A percentile compares a stretch with the other conserved stretches of the same genome.
Evolutionary conservation across 1,284 basidiomycete species (phyloP).

Genomic region (Volvariella surrecta): DNA sequence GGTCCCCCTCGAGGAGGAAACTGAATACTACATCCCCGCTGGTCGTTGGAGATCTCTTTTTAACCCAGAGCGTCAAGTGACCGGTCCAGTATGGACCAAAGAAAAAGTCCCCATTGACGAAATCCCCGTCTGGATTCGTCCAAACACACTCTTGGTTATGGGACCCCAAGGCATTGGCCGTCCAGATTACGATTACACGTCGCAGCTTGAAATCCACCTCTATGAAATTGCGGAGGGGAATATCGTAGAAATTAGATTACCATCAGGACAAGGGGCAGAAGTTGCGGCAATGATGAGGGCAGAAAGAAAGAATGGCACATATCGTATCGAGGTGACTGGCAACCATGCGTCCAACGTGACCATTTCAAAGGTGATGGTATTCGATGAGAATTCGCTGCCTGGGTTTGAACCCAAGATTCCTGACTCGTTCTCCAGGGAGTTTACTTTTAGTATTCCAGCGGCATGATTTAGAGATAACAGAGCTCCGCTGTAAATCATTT

Average conservation of each 20-base stretch:
- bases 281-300: constrained; percentile 31
- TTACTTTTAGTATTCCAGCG: no score
- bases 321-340: background rate
- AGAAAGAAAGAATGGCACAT: constrained; percentile 12
- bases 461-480: no score
- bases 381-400: constrained; percentile 1
- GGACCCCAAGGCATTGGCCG: constrained; percentile 45
- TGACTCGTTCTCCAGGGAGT: no score
- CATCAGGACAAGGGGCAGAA: constrained; percentile 27
- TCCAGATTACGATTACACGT: constrained; percentile 58
- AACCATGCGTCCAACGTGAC: background rate
- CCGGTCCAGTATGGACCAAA: constrained; percentile 48
- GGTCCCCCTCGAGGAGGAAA: constrained; percentile 44
- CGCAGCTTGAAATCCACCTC: constrained; percentile 40
- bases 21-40: constrained; percentile 61
- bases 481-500: no score
- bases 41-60: constrained; percentile 65
- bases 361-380: background rate
- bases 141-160: constrained; percentile 45
- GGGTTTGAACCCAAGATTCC: no score
- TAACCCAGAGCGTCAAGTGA: constrained; percentile 35
- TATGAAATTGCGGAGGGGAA: constrained; percentile 44
- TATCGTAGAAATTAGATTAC: constrained; percentile 33
- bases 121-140: constrained; percentile 61
- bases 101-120: constrained; percentile 48